These are phyloP conservation scores for Talaromyces trachyspermus DNA, from an alignment of 495 filamentous ascomycete genomes.

Conservation along the genomic window DNA sequence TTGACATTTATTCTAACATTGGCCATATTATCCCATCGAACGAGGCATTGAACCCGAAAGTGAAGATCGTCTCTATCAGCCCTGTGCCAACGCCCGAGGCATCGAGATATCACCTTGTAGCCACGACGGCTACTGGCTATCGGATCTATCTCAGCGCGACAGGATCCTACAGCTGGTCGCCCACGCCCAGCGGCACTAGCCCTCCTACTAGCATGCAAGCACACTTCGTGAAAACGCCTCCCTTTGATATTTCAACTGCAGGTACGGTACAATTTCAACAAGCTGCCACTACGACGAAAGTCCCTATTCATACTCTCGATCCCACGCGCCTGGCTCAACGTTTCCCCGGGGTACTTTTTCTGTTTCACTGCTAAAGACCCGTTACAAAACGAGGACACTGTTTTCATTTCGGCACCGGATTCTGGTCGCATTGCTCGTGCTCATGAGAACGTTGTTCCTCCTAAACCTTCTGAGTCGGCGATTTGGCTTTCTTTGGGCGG, in stretches of 20 bases:
- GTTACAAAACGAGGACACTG: constrained; percentile 45
- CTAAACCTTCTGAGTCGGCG: constrained; percentile 59
- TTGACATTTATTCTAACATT: constrained; percentile 56
- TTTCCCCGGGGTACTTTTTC: constrained; percentile 86
- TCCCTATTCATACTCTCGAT: constrained; percentile 39
- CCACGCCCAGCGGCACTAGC: constrained; percentile 43
- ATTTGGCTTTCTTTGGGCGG: constrained; percentile 66
- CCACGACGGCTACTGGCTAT: constrained; percentile 82
- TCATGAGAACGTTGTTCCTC: constrained; percentile 42
- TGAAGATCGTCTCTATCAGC: constrained; percentile 73
- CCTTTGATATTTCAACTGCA: constrained; percentile 35
- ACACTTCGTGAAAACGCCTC: constrained; percentile 89
- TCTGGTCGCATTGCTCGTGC: constrained; percentile 64
- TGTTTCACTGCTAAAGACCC: constrained; percentile 58
- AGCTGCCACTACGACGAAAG: constrained; percentile 20
- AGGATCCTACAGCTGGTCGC: constrained; percentile 59
- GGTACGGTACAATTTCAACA: constrained; percentile 16
- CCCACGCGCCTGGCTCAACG: constrained; percentile 52
- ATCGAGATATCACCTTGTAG: constrained; percentile 78
- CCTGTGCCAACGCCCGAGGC: constrained; percentile 77
- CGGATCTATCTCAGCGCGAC: constrained; percentile 89
- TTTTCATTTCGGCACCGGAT: constrained; percentile 85
- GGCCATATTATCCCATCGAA: constrained; percentile 68
- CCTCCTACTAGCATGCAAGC: constrained; percentile 95
- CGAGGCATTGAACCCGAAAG: constrained; percentile 57